Evolutionary conservation across 2,329 filamentous ascomycete genomes (phyloP).

Genomic region (Aspergillus sp.): DNA sequence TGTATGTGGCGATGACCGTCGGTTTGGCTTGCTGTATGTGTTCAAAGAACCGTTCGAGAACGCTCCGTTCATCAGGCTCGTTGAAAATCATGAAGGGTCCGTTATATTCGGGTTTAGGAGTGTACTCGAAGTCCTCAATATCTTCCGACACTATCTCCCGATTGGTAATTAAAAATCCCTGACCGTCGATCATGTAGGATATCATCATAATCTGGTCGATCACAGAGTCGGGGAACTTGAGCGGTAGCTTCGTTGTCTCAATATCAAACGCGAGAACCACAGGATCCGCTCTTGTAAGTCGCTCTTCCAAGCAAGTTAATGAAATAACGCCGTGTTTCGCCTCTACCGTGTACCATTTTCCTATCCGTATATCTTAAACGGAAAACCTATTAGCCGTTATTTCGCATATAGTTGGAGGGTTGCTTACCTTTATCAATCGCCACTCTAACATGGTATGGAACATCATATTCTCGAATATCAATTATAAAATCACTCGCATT

Average conservation of each 20-base stretch:
- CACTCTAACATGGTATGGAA: constrained; percentile 98
- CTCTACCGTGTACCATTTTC: constrained; percentile 95
- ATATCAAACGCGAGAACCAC: constrained; percentile 99
- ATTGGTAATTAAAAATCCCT: constrained; percentile 97
- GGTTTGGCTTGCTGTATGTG: constrained; percentile 94
- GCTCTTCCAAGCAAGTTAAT: constrained; percentile 82
- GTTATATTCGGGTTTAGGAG: constrained; percentile 91
- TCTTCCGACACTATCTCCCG: constrained; percentile 97
- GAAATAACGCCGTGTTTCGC: constrained; percentile 86
- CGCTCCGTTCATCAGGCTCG: constrained; percentile 84
- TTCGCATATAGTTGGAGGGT: not conserved
- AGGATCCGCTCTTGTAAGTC: constrained; percentile 86
- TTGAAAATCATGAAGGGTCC: constrained; percentile 98
- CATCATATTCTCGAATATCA: constrained; percentile 98
- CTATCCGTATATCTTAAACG: constrained; percentile 78
- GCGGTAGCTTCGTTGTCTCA: constrained; percentile 89
- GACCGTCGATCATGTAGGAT: constrained; percentile 99
- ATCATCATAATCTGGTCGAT: constrained; percentile 99
- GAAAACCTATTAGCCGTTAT: constrained; percentile 21
- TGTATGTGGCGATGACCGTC: constrained; percentile 99
- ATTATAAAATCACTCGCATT: constrained; percentile 97
- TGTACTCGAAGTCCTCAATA: constrained; percentile 97
- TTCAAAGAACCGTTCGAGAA: constrained; percentile 89
- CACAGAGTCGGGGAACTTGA: constrained; percentile 94
- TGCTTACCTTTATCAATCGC: constrained; percentile 81